These are phyloP conservation scores for Cerrena zonata DNA, from an alignment of 1,284 basidiomycete species.

Conservation along the genomic window DNA sequence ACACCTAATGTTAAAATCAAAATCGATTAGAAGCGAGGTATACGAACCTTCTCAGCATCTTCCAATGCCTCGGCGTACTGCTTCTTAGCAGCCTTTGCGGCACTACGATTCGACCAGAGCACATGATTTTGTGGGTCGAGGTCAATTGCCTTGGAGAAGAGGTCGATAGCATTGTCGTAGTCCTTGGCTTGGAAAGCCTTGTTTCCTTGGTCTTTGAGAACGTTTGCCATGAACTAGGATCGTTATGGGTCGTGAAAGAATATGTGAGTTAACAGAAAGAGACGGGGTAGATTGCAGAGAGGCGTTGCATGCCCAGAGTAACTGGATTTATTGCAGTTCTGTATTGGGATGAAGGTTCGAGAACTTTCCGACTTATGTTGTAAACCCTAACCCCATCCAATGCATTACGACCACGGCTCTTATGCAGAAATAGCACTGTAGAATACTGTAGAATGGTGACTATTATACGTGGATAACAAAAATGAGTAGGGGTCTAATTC, in stretches of 20 bases:
- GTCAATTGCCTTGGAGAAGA: slow-evolving; percentile 84
- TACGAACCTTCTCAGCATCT: slow-evolving; percentile 83
- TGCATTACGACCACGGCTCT: slow-evolving; percentile 1
- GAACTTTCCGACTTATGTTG: slow-evolving; percentile 9
- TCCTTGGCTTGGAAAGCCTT: slow-evolving; percentile 93
- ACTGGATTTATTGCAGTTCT: background rate
- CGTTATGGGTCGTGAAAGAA: background rate
- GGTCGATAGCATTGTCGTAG: slow-evolving; percentile 81
- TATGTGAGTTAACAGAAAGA: background rate
- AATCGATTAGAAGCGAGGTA: too few species aligned
- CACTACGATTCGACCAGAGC: slow-evolving; percentile 89
- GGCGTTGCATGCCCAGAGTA: background rate
- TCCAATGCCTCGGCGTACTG: slow-evolving; percentile 74
- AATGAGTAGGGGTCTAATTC: background rate
- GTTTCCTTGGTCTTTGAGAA: slow-evolving; percentile 90
- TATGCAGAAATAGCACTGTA: background rate
- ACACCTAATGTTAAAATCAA: slow-evolving; percentile 1
- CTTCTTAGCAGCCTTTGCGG: slow-evolving; percentile 80
- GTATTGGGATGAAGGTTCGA: slow-evolving; percentile 10
- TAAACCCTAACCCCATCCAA: slow-evolving; percentile 11
- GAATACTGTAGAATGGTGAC: background rate
- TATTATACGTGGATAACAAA: background rate
- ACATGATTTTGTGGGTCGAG: slow-evolving; percentile 83
- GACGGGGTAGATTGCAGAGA: background rate
- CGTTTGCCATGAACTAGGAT: slow-evolving; percentile 27